Base-by-base conservation (phyloP, 2,329 filamentous ascomycete genomes). In the Tolypocladium cylindrosporum region DNA sequence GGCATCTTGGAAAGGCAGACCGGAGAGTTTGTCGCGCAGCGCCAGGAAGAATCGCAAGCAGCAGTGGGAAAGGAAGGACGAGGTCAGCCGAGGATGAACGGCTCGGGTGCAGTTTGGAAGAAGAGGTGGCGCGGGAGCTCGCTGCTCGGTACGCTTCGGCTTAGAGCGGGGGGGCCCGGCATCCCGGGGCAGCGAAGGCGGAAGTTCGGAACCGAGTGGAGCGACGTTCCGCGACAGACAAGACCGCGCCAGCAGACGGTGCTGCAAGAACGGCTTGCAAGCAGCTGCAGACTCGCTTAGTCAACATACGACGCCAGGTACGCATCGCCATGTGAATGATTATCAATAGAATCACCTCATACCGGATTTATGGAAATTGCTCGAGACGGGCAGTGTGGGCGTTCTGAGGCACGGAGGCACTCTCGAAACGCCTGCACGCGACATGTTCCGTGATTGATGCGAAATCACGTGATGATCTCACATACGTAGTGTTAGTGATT, bases 101-200 rank as follows among this genome's bases (percentile, higher is more conserved):
- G 7, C 16, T 1, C 14, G 39, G 39, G 48, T 21, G 48, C 31
- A 14, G 31, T 34, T 34, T 43, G 37, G 21, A 42, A 21, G 50
- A 54, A 34, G 61, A 56, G 52, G 55, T 58, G 54, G 55, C 54
- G 59, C 57, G 55, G 41, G 34, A 54, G 55, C 27, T 40, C 61
- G 61, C 56, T 56, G 59, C 62, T 71, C 72, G 72, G 72, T 65
- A 66, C 66, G 65, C 68, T 64, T 74, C 72, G 72, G 72, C 71
- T 74, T 72, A 67, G 64, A 64, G 66, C 64, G 69, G 68, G 68
- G 66, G 55, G 52, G 31, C 5, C 43, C 43, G 58, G 56, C 55
- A 54, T 42, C 55, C 57, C 42, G 57, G 54, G 50, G 45, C 56
- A 39, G 31, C 21, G 36, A 54, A 13, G 51, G 34, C 51, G 51